These are phyloP conservation scores for Hydrangea macrophylla DNA, from an alignment of 148 eudicot species.

Conservation along the genomic window DNA sequence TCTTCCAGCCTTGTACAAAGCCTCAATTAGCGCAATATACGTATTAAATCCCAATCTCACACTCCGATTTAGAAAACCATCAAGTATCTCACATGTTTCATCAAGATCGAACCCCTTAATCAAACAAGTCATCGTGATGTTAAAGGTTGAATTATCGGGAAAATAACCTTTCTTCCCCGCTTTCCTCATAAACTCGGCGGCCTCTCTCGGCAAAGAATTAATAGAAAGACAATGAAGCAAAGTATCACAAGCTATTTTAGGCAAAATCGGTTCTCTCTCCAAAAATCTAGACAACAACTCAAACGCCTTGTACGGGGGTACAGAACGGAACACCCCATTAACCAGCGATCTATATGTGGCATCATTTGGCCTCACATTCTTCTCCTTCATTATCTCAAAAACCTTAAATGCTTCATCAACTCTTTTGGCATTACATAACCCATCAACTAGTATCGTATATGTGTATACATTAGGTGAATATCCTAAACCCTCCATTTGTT, in stretches of 20 bases:
- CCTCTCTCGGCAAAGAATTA: conserved; percentile 54
- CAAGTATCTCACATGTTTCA: conserved; percentile 57
- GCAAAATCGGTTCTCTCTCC: conserved; percentile 48
- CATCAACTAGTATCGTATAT: conserved; percentile 82
- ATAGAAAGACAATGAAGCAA: conserved; percentile 55
- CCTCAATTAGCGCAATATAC: conserved; percentile 54
- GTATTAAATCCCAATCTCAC: conserved; percentile 46
- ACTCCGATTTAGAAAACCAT: conserved; percentile 41
- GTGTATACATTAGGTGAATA: conserved; percentile 76
- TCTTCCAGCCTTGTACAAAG: conserved; percentile 47
- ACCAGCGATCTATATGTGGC: conserved; percentile 87
- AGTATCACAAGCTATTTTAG: conserved; percentile 59
- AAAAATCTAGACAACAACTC: conserved; percentile 51
- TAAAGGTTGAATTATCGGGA: conserved; percentile 59
- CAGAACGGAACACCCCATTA: conserved; percentile 78
- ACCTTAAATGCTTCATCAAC: conserved; percentile 71
- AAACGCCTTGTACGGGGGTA: conserved; percentile 50
- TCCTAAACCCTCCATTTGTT: conserved; percentile 74
- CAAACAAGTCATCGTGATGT: conserved; percentile 63
- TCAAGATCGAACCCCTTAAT: conserved; percentile 61
- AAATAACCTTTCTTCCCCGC: conserved; percentile 55
- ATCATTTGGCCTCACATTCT: conserved; percentile 73
- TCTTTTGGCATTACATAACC: conserved; percentile 74
- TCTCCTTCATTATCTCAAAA: conserved; percentile 62
- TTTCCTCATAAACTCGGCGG: conserved; percentile 51